Evolutionary conservation across 1,284 basidiomycete genomes (phyloP), one percentile per base, ranked within the genome.

Genomic region (Marasmius sp.): DNA sequence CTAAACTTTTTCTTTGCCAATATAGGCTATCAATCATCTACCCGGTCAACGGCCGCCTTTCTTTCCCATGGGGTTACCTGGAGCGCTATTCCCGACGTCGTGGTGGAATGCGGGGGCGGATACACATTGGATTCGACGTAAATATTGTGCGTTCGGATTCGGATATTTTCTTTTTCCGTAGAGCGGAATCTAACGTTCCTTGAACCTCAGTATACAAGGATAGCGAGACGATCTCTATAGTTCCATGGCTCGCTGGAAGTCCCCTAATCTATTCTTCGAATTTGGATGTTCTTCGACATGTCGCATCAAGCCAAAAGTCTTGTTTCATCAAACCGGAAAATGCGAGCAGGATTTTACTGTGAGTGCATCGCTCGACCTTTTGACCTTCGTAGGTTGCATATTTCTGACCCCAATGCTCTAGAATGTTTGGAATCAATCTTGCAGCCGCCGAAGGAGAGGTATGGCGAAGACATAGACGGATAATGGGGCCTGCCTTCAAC

Each of bases 11-110:
- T 18, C 27, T 51, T 1, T 12, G 0, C 43, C 27, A 51, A 48
- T 37, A 18, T 22, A 68, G 66, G n/a, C 47, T 16, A 65, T 70
- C 1, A 61, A 67, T 22, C 56, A 66, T 63, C 61, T 70, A 33
- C 70, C 68, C 18, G 71, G 71, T 20, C 65, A 64, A 53, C 64
- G 67, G 38, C 69, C 72, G 18, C 64, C 71, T 20, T 70, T 74
- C 49, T 60, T 65, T 3, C 72, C 72, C 6, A 47, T 69, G 5
- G 67, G 65, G 6, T 49, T 70, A 39, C 63, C 71, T 33, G 70
- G 69, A 7, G 68, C 66, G n/a, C 41, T 70, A 16, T 41, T 70
- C 33, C 69, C 70, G 0, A 66, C 67, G 20, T 61, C 52, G 8
- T 72, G 65, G 64, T 67, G 68, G 62, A 64, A 62, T 39, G 43